Evolutionary conservation across 805 yeast genomes (phyloP), one percentile per base, ranked within the genome.

Genomic region (Zygotorulaspora florentina): DNA sequence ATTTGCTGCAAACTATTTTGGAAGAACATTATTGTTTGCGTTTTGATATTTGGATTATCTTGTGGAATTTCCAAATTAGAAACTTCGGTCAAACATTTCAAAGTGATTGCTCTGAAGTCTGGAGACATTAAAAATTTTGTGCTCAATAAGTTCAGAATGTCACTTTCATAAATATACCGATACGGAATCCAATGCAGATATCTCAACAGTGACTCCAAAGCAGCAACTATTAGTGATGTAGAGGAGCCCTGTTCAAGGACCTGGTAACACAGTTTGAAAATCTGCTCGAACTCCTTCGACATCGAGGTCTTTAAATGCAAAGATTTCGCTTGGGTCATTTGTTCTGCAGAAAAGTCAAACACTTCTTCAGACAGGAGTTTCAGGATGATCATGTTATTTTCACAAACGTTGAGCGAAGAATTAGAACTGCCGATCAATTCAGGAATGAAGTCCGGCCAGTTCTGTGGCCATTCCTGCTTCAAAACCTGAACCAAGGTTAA

Each of bases 401-500:
- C 99, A 71, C 99, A 93, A 42, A 93, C 96, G 59, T 89, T 91
- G 66, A 86, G 80, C 17, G 93, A 83, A 11, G 91, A 80, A 52
- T 87, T 79, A 38, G 95, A 83, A 53, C 95, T 83, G 49, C 76
- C 79, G 39, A 91, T 93, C 46, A 93, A 79, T 65, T 93, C 99
- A 13, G 96, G 96, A 41, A 93, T 85, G 60, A 93, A 93, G 58
- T 84, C 86, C 15, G 98, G 98, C 99, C 99, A 93, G 65, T 90
- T 86, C 57, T 83, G 87, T 28, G 99, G 99, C 99, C 99, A 93
- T 65, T 93, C 99, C 69, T 93, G 98, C 62, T 93, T 93, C 61
- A 93, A 79, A 42, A 93, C 83, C 61, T 90, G 95, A 30, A 93
- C 99, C 59, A 93, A 73, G 12, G 98, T 91, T 61, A 93, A 75